Conservation (phyloP, 176 grass and related monocot genomes). For the Guadua angustifolia region DNA sequence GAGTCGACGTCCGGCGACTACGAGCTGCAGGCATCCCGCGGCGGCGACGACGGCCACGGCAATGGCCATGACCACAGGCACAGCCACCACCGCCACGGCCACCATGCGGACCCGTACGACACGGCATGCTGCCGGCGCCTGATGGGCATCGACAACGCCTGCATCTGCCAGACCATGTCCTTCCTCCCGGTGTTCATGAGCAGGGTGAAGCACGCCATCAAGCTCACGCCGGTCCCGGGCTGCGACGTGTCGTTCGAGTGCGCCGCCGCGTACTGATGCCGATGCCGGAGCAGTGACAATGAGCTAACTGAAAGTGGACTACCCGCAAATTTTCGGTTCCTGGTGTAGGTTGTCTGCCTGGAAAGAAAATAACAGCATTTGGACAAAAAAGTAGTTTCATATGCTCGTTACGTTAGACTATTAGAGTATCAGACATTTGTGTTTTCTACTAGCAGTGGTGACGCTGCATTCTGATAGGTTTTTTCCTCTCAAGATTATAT, state of each 20-base stretch:
- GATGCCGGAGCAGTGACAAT: background rate
- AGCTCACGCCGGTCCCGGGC: slow-evolving; percentile 58
- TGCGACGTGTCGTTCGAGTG: slow-evolving; percentile 79
- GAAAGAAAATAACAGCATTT: background rate
- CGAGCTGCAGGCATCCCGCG: slow-evolving; percentile 42
- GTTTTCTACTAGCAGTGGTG: background rate
- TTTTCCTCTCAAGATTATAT: background rate
- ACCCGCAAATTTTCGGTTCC: slow-evolving; percentile 27
- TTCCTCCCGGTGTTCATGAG: slow-evolving; percentile 74
- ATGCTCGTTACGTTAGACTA: background rate
- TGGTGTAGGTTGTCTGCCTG: background rate
- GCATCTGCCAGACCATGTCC: slow-evolving; percentile 73
- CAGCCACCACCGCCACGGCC: slow-evolving; percentile 17
- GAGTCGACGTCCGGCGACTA: slow-evolving; percentile 35
- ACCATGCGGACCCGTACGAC: slow-evolving; percentile 53
- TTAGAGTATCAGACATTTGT: background rate
- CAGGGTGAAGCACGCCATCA: slow-evolving; percentile 72
- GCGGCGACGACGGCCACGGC: background rate
- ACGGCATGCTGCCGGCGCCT: slow-evolving; percentile 80
- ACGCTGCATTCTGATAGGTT: background rate
- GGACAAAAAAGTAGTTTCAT: background rate
- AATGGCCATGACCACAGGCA: background rate
- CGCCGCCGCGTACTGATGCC: slow-evolving; percentile 14
- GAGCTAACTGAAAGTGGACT: background rate
- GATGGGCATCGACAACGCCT: slow-evolving; percentile 67